phyloP scores from a whole-genome alignment of 177 flowering plant genomes.

The Vitis hybrid region DNA sequence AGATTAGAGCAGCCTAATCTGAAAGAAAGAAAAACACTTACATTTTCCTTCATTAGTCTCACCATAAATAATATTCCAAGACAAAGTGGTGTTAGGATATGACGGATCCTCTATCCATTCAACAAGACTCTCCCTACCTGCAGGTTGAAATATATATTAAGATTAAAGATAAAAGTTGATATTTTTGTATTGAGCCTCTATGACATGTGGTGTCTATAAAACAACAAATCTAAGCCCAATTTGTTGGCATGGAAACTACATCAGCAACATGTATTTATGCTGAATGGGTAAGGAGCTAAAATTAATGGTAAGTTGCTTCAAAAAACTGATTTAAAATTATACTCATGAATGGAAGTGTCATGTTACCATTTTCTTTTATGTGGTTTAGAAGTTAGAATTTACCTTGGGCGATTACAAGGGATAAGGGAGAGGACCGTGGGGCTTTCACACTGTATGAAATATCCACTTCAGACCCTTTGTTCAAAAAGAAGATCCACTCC shows the following conservation, averaged over 20 bases:
- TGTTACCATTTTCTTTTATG: background rate
- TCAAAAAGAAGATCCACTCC: constrained; percentile 73
- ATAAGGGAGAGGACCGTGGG: constrained; percentile 35
- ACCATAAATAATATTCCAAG: constrained; percentile 82
- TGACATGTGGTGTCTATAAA: too few relatives aligned
- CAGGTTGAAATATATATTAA: constrained; percentile 13
- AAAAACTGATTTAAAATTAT: too few relatives aligned
- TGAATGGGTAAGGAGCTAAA: too few relatives aligned
- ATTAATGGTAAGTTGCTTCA: too few relatives aligned
- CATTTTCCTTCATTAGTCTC: constrained; percentile 4
- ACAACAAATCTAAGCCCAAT: too few relatives aligned
- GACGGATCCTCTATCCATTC: constrained; percentile 74
- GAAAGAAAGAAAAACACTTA: background rate
- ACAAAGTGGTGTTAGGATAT: constrained; percentile 65
- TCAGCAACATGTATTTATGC: too few relatives aligned
- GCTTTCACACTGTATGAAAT: constrained; percentile 52
- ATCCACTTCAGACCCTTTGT: constrained; percentile 55
- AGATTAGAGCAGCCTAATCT: constrained; percentile 3
- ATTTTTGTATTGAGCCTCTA: too few relatives aligned
- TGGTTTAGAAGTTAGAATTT: constrained; percentile 8
- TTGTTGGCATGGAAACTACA: too few relatives aligned
- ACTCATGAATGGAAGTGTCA: too few relatives aligned
- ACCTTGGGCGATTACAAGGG: constrained; percentile 71
- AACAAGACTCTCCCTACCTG: constrained; percentile 67
- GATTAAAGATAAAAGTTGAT: background rate